Evolutionary conservation across 2,329 filamentous ascomycete genomes (phyloP), one percentile per base, ranked within the genome.

Genomic region (Xylaria polymorpha): DNA sequence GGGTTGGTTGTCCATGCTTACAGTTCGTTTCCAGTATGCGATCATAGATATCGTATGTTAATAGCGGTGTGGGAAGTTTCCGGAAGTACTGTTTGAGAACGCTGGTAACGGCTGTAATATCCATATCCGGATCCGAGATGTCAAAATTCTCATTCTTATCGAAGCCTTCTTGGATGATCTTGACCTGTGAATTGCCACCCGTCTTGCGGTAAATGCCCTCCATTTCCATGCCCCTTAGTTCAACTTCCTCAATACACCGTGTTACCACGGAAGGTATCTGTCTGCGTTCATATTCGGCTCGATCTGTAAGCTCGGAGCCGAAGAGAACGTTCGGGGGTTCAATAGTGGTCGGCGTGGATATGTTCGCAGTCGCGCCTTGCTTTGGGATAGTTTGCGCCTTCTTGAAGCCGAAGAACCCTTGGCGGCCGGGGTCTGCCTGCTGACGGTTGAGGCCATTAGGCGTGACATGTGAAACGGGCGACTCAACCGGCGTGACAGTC

Each of bases 131-230:
- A 76, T 98, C 96, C 3, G 94, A 97, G 67, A 99, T 97, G 78
- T 98, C 95, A 78, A 90, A 96, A 77, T 95, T 93, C 72, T 92
- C 88, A 68, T 88, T 91, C 79, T 90, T 91, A 80, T 98, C 94
- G 79, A 99, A 98, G 14, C 94, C 94, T 73, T 94, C 92, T 77
- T 95, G 93, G 74, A 99, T 93, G 76, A 88, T 86, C 80, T 97
- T 97, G 78, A 97, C 92, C 79, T 97, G 94, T 9, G 93, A 94
- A 76, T 92, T 94, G 73, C 94, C 96, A 66, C 96, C 96, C 60
- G 94, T 97, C 85, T 99, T 99, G 77, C 96, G 91, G 83, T 99
- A 99, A 75, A 99, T 97, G 71, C 96, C 96, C 82, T 98, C 96
- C 74, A 97, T 89, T 76, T 98, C 94, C 93, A 99, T 97, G 81